Evolutionary conservation across 2,329 filamentous ascomycete species (phyloP).

Genomic region (Arthrobotrys sinensis): DNA sequence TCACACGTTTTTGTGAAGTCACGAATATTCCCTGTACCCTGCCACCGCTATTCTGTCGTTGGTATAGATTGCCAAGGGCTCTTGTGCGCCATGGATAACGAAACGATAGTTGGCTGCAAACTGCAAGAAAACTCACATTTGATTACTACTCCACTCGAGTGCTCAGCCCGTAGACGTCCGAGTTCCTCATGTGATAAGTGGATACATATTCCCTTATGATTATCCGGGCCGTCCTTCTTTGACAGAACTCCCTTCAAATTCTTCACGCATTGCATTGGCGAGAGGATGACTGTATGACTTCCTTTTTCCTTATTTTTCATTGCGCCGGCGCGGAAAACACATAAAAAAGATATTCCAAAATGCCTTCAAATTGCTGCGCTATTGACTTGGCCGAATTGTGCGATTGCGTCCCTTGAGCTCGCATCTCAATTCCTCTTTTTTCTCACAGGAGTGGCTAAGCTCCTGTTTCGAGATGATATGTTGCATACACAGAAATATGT

Average conservation of each 20-base stretch:
- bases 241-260: conserved; percentile 31
- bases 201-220: conserved; percentile 32
- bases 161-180: conserved; percentile 34
- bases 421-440: conserved; percentile 10
- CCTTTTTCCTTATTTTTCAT: conserved; percentile 13
- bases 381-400: neutral
- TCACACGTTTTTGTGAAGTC: conserved; percentile 43
- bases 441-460: conserved; percentile 31
- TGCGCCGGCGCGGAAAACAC: neutral
- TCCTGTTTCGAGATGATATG: conserved; percentile 31
- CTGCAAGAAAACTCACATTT: conserved; percentile 33
- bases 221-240: conserved; percentile 47
- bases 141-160: conserved; percentile 52
- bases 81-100: conserved; percentile 33
- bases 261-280: conserved; percentile 24
- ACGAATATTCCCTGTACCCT: conserved; percentile 30
- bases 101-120: conserved; percentile 34
- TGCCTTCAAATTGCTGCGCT: neutral
- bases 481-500: neutral
- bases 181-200: conserved; percentile 57
- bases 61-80: conserved; percentile 42
- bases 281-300: conserved; percentile 12
- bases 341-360: neutral
- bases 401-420: conserved; percentile 6
- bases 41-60: conserved; percentile 13